Percentiles rank a stretch among this genome's conserved stretches.
Evolutionary conservation across 305 asterid species (phyloP).

Genomic region (Fraxinus albicans): DNA sequence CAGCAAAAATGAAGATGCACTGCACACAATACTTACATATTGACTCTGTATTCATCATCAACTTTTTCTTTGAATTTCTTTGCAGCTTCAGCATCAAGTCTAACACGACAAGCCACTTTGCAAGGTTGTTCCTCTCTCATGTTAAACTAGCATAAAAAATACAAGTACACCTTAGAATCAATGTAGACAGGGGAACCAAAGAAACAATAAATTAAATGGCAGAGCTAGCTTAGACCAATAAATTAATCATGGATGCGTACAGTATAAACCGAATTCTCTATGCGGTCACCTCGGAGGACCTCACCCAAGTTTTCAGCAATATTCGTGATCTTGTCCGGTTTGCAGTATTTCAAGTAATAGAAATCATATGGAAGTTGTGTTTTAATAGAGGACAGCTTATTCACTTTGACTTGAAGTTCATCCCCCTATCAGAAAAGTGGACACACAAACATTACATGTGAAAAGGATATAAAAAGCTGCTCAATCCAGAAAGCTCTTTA

Average conservation of each 20-base stretch:
- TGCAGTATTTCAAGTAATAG: constrained; percentile 77
- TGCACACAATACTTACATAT: constrained; percentile 46
- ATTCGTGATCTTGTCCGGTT: constrained; percentile 52
- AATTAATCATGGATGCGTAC: constrained; percentile 38
- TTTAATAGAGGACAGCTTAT: constrained; percentile 81
- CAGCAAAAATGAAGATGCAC: neutral
- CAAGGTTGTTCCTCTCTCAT: constrained; percentile 70
- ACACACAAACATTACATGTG: neutral
- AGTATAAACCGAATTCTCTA: constrained; percentile 64
- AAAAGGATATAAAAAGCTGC: neutral
- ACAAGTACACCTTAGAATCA: neutral
- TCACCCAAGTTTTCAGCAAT: constrained; percentile 82
- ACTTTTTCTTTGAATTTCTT: constrained; percentile 76
- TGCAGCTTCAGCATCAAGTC: constrained; percentile 58
- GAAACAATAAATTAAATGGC: neutral
- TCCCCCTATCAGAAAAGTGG: constrained; percentile 51
- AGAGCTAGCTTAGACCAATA: neutral
- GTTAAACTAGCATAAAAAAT: constrained; percentile 41
- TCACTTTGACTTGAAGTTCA: constrained; percentile 73
- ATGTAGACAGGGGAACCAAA: neutral
- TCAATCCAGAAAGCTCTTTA: neutral
- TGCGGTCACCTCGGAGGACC: constrained; percentile 85
- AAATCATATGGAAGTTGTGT: constrained; percentile 84
- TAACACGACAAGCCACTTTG: constrained; percentile 56
- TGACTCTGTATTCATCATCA: constrained; percentile 78